phyloP scores from a whole-genome alignment of 495 filamentous ascomycete genomes.

The Penicillium lagena region DNA sequence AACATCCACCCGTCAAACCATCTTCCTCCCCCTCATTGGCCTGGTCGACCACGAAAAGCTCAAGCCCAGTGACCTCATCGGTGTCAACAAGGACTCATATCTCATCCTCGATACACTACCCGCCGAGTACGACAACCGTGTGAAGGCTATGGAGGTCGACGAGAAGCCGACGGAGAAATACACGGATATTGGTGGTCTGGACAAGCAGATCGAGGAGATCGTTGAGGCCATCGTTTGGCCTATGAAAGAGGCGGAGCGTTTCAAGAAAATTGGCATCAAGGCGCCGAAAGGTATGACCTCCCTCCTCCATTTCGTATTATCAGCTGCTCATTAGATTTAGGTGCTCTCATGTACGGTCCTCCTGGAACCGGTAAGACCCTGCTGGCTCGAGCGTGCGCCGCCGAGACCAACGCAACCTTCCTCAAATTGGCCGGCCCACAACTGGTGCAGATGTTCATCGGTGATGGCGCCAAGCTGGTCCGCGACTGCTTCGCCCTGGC shows the following conservation, averaged over 20 bases:
- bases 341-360: constrained; percentile 97
- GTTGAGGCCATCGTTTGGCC: constrained; percentile 99
- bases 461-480: constrained; percentile 95
- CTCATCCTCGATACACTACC: constrained; percentile 96
- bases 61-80: constrained; percentile 92
- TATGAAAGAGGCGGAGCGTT: constrained; percentile 98
- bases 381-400: constrained; percentile 91
- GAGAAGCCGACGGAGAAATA: constrained; percentile 99
- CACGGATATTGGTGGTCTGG: constrained; percentile 91
- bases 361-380: constrained; percentile 96
- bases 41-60: constrained; percentile 91
- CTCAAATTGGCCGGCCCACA: constrained; percentile 97
- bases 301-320: not conserved
- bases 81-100: constrained; percentile 99
- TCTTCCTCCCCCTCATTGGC: constrained; percentile 96
- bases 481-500: constrained; percentile 95
- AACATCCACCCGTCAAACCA: constrained; percentile 98
- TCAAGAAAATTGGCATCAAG: constrained; percentile 99
- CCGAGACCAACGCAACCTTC: constrained; percentile 98
- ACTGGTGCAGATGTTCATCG: constrained; percentile 99
- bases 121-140: constrained; percentile 98
- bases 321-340: constrained; percentile 32
- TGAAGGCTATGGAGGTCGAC: constrained; percentile 99
- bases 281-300: constrained; percentile 82
- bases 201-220: constrained; percentile 99